Base-by-base conservation (phyloP, 2,329 filamentous ascomycete genomes). In the Aspergillus pseudoviridinutans region DNA sequence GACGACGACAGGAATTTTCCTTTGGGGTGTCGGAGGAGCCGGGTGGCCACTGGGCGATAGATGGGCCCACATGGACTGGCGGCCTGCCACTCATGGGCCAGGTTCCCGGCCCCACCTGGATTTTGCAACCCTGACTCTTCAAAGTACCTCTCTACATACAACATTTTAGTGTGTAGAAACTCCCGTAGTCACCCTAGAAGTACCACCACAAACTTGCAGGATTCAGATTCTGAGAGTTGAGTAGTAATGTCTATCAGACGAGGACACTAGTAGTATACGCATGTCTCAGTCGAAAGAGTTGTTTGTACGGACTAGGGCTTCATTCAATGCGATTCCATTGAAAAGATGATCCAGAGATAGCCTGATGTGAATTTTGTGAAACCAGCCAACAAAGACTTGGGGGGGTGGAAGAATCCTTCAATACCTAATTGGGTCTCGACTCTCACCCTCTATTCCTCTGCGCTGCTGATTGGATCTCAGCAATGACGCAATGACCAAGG, bases 1-100 rank as follows among this genome's bases (percentile, higher is more conserved):
- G 71, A 74, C 71, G 71, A 73, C 68, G 70, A 67, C 66, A 69
- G 64, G 67, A 69, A 68, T 68, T 64, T 62, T 64, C 49, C 57
- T 61, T 47, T 14, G 44, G 44, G 44, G 60, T 54, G 61, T 64
- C 63, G 59, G 60, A 64, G 58, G 58, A 64, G 59, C 64, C 62
- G 63, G 62, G 60, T 63, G 62, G 59, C 59, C 59, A 65, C 57
- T 61, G 56, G 58, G 47, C 29, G 63, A 59, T 50, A 55, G 52
- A 27, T 25, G 54, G 46, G 50, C 57, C 64, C 60, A 64, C 56
- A 10, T 25, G 2, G 14, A n/a, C 5, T 38, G 32, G 14, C 9
- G 2, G 20, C 52, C 60, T 57, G 49, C 64, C 65, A 63, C 54
- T 66, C 61, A 65, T 49, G 49, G 51, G 22, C 44, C 42, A 32